phyloP scores from a whole-genome alignment of 257 asterid genomes.

The Solanum arcanum region DNA sequence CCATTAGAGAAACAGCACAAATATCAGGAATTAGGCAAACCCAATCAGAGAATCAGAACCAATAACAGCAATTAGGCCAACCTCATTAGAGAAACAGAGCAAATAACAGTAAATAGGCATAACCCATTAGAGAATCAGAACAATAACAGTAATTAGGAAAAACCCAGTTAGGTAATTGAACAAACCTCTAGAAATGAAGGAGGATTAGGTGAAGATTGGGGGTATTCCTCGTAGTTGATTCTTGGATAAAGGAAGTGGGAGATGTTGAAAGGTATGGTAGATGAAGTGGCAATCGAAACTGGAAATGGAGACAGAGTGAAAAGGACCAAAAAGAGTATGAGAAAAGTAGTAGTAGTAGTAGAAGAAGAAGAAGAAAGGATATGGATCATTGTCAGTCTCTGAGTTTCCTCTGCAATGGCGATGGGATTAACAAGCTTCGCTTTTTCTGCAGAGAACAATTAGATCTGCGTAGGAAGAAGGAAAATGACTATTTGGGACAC shows the following conservation, averaged over 20 bases:
- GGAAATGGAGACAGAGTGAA: conserved; percentile 4
- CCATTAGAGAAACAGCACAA: no score
- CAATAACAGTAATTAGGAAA: background rate
- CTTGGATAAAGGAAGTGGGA: conserved; percentile 41
- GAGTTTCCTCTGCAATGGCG: background rate
- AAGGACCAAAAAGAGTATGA: background rate
- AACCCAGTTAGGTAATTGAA: background rate
- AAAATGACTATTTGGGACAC: background rate
- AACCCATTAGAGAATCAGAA: background rate
- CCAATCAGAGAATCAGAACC: background rate
- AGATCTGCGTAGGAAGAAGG: background rate
- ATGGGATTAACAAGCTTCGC: background rate
- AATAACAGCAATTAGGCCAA: background rate
- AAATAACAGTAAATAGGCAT: background rate
- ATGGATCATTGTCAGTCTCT: conserved; percentile 10
- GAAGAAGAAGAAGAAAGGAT: background rate
- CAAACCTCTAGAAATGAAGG: conserved; percentile 8
- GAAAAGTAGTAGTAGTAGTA: background rate
- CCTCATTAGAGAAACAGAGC: background rate
- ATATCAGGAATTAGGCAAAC: background rate
- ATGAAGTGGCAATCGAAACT: conserved; percentile 21
- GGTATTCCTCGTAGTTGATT: conserved; percentile 20
- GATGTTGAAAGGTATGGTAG: conserved; percentile 31
- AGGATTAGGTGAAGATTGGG: conserved; percentile 14
- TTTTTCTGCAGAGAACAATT: background rate